Evolutionary conservation across 2,329 filamentous ascomycete genomes (phyloP).

Genomic region (Claviceps sp.): DNA sequence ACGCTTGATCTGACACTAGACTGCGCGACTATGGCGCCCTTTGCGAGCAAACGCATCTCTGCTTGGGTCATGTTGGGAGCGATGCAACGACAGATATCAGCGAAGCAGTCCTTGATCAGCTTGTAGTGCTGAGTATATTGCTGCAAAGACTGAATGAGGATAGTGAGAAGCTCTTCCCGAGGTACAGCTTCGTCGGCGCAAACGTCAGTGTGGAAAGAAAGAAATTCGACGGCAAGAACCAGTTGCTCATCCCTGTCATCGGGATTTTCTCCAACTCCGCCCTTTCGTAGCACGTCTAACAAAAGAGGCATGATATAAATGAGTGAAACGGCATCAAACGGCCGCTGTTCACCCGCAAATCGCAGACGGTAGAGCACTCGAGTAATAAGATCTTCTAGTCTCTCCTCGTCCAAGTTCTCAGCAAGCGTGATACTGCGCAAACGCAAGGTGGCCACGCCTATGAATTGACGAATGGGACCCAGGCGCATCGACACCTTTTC

Average conservation of each 20-base stretch:
- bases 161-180: conserved; percentile 56
- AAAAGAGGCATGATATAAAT: conserved; percentile 78
- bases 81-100: conserved; percentile 73
- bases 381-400: conserved; percentile 73
- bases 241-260: conserved; percentile 86
- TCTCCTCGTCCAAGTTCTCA: conserved; percentile 60
- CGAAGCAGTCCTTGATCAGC: conserved; percentile 80
- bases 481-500: conserved; percentile 62
- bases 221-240: conserved; percentile 73
- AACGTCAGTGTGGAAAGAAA: conserved; percentile 76
- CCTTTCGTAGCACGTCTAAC: conserved; percentile 63
- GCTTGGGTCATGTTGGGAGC: conserved; percentile 62
- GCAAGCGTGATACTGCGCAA: conserved; percentile 63
- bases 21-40: conserved; percentile 68
- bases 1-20: conserved; percentile 69
- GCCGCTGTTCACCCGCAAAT: conserved; percentile 84
- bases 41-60: conserved; percentile 66
- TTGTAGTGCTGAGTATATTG: conserved; percentile 89
- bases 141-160: conserved; percentile 73
- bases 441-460: conserved; percentile 77
- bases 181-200: conserved; percentile 66
- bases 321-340: conserved; percentile 77
- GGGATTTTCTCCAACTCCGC: conserved; percentile 56
- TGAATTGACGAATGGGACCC: conserved; percentile 64
- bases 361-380: conserved; percentile 81